Evolutionary conservation across 1,139 yeast genomes (phyloP).

Genomic region (Saccharomycopsis phalli): DNA sequence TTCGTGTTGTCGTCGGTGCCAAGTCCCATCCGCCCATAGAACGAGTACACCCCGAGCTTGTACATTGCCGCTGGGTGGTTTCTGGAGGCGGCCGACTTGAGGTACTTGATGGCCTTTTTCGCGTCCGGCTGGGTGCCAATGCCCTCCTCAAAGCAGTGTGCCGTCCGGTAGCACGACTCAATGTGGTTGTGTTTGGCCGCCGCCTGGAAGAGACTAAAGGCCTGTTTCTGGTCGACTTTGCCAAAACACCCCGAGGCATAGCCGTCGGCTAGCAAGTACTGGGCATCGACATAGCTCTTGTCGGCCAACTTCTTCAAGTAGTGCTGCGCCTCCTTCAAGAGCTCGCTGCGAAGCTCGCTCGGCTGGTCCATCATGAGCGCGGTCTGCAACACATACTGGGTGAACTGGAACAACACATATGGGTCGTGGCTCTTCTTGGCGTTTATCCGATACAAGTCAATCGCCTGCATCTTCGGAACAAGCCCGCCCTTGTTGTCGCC

Average conservation of each 20-base stretch:
- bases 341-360: slow-evolving; percentile 30
- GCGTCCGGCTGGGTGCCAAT: slow-evolving; percentile 88
- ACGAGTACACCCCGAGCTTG: slow-evolving; percentile 80
- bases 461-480: slow-evolving; percentile 75
- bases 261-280: slow-evolving; percentile 82
- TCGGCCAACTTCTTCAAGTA: slow-evolving; percentile 68
- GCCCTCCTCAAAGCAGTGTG: slow-evolving; percentile 89
- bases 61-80: slow-evolving; percentile 96
- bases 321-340: slow-evolving; percentile 66
- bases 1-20: slow-evolving; percentile 59
- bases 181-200: slow-evolving; percentile 93
- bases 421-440: slow-evolving; percentile 85
- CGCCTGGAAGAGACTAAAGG: slow-evolving; percentile 67
- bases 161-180: slow-evolving; percentile 86
- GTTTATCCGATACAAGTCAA: slow-evolving; percentile 78
- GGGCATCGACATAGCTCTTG: slow-evolving; percentile 83
- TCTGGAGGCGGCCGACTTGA: slow-evolving; percentile 81
- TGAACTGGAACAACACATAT: slow-evolving; percentile 76
- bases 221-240: slow-evolving; percentile 69
- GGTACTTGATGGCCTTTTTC: slow-evolving; percentile 72
- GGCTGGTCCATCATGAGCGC: slow-evolving; percentile 50
- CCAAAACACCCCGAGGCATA: slow-evolving; percentile 82
- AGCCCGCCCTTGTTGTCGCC: slow-evolving; percentile 43
- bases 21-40: slow-evolving; percentile 77
- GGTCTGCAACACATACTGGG: slow-evolving; percentile 83